Base-by-base conservation (phyloP, 2,329 filamentous ascomycete genomes). In the Myriosclerotinia duriaeana region DNA sequence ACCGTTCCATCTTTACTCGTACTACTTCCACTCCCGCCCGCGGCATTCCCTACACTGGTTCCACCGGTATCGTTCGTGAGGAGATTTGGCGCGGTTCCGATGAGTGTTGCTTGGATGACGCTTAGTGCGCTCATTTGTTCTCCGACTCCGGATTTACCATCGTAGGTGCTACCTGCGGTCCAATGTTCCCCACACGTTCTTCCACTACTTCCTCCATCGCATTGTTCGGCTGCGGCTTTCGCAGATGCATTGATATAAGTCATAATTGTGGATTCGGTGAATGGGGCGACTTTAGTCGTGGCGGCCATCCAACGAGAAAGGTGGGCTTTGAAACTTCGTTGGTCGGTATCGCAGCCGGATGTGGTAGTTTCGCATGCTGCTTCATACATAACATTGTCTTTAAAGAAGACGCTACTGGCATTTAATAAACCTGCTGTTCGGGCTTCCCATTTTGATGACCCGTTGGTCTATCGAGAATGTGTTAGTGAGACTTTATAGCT, bases 81-180 rank as follows among this genome's bases (percentile, higher is more conserved):
- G 0, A 83, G 80, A 1, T 76, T 71, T 0, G 71, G 65, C 17
- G 78, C 77, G 1, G 79, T 67, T 53, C 80, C 73, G 60, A 89
- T 83, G 76, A 88, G 80, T 71, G 85, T 87, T 42, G 82, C 81
- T 53, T 90, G 81, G 5, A 89, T 83, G 11, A 89, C 80, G 72
- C 90, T 87, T 74, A 90, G 79, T 4, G 85, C 87, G 1, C 85
- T 81, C 88, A 91, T 90, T 76, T 91, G 88, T 76, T 90, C 87
- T 14, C 88, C 88, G 2, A 90, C 83, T 12, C 88, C 88, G 8
- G 81, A 83, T 2, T 79, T 80, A 40, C 85, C 84, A 74, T 89
- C 87, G 77, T 83, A 89, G 9, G 77, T 77, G 0, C 77, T 79
- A 26, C 77, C 79, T 67, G 83, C 81, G 50, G 81, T 82, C 86